Evolutionary conservation across 371 early-diverging fungal species (phyloP), one percentile per base, ranked within the genome.

Genomic region (Rozella allomycis): DNA sequence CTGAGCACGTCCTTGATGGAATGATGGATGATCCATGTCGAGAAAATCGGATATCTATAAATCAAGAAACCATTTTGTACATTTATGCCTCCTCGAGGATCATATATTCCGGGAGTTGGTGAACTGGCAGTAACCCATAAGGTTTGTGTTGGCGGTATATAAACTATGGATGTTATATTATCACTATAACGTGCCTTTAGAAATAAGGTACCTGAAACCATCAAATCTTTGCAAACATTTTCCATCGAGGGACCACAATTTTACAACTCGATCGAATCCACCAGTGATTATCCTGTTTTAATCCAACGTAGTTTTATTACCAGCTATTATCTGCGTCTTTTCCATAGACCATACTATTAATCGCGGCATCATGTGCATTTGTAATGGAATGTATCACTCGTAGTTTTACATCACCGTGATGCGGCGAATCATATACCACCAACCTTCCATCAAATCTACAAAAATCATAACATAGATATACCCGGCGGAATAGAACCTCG

Each of bases 241-340:
- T n/a, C 62, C 62, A 33, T 62, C 62, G 8, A 62, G 34, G 13
- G 62, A 62, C 62, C 62, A 62, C 11, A 62, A 38, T 36, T 58
- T 58, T 10, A 62, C 62, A 12, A 50, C 39, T n/a, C 59, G 35
- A 30, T 62, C 62, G 42, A 58, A 54, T 2, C 55, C 52, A 3
- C 62, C 62, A 1, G 62, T 62, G 22, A 58, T 62, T 12, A 62
- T 40, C 58, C 55, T 59, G 8, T 6, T 5, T 0, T 5, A 25
- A n/a, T 20, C 35, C 11, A 32, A 18, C 14, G 23, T 32, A 2
- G 26, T 6, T 25, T 11, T 4, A 23, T 31, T 38, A 55, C 61
- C 62, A 62, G 41, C 57, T 55, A 38, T 62, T 62, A 30, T 62
- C 62, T 10, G 50, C 46, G 31, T 61, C 58, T 27, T 62, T 62